Conservation (phyloP, 805 yeast species). For the Sugiyamaella smithiae region DNA sequence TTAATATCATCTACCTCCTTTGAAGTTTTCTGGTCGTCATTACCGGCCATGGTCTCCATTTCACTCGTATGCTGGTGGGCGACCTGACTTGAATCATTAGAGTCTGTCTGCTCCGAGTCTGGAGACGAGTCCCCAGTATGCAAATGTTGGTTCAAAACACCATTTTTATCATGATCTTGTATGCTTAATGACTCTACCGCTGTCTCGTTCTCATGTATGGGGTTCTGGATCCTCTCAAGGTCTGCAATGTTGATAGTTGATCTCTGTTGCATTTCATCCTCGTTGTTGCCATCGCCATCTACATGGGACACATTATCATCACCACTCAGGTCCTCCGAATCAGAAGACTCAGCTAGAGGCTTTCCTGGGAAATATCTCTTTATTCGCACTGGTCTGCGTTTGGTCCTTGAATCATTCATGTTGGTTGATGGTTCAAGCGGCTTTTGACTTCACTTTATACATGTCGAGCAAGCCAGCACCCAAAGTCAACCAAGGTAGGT, state of each 20-base stretch:
- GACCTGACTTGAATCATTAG: background rate
- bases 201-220: background rate
- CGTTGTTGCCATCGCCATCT: too few species aligned
- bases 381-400: slow-evolving; percentile 1
- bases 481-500: slow-evolving; percentile 26
- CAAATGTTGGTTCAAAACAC: slow-evolving; percentile 25
- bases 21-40: too few species aligned
- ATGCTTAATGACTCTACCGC: slow-evolving; percentile 19
- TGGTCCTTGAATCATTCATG: slow-evolving; percentile 2
- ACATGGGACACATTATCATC: slow-evolving; percentile 23
- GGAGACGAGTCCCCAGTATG: background rate
- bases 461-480: slow-evolving; percentile 19
- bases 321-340: slow-evolving; percentile 25
- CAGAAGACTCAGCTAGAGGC: slow-evolving; percentile 21
- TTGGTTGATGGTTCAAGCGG: slow-evolving; percentile 1
- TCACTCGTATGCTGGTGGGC: background rate
- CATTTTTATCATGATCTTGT: slow-evolving; percentile 32
- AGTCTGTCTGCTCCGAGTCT: background rate
- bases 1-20: background rate
- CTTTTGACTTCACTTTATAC: background rate
- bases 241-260: background rate
- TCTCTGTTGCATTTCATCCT: slow-evolving; percentile 4
- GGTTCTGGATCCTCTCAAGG: background rate
- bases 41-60: background rate
- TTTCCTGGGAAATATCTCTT: slow-evolving; percentile 25